Conservation (phyloP, 2,329 filamentous ascomycete genomes). For the Colletotrichum sp. region DNA sequence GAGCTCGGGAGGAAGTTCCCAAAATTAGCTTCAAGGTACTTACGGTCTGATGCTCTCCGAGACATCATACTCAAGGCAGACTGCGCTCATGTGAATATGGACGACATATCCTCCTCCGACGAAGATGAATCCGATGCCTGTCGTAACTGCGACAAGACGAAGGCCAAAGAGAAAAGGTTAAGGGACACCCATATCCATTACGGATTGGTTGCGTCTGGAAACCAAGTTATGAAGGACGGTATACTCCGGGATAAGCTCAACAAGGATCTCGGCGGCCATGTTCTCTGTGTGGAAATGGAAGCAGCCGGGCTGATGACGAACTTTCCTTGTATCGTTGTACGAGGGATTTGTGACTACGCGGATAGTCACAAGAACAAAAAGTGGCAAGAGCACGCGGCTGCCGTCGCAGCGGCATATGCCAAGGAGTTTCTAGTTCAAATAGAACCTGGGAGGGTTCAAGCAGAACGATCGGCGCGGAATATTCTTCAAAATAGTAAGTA, state of each 20-base stretch:
- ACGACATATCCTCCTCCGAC: not conserved
- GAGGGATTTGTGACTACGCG: slow-evolving; percentile 45
- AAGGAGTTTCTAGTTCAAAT: slow-evolving; percentile 5
- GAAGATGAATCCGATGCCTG: not conserved
- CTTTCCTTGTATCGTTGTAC: slow-evolving; percentile 37
- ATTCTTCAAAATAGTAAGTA: not conserved
- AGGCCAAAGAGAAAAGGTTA: not conserved
- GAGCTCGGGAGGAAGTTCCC: slow-evolving; percentile 3
- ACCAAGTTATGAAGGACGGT: slow-evolving; percentile 39
- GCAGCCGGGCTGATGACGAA: slow-evolving; percentile 28
- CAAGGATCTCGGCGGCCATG: slow-evolving; percentile 13
- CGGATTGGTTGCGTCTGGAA: slow-evolving; percentile 33
- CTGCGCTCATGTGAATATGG: not conserved
- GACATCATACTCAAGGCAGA: slow-evolving; percentile 16
- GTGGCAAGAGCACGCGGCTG: slow-evolving; percentile 40
- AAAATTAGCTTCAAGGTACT: not conserved
- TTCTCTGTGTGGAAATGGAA: slow-evolving; percentile 33
- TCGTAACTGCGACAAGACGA: not conserved
- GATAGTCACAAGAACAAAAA: slow-evolving; percentile 40
- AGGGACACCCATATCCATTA: slow-evolving; percentile 20
- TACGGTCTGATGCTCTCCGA: not conserved
- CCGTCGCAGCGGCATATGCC: slow-evolving; percentile 34
- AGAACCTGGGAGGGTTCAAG: not conserved
- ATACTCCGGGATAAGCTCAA: slow-evolving; percentile 31
- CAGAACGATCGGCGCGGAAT: not conserved